Percentiles rank a stretch among this genome's conserved stretches.
Evolutionary conservation across 1,139 yeast species (phyloP).

Genomic region (Blastobotrys malaysiensis): DNA sequence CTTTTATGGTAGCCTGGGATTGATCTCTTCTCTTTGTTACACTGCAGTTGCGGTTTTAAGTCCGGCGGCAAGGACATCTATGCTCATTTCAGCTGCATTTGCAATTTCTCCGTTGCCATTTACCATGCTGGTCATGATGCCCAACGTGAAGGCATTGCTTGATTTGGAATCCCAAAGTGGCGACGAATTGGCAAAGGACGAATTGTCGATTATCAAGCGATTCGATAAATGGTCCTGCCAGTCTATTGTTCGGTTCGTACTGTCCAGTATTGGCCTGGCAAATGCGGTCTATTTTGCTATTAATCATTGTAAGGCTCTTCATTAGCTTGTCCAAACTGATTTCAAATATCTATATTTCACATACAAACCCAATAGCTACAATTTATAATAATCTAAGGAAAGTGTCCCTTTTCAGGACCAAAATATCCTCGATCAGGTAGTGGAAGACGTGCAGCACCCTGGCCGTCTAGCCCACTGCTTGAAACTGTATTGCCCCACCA

Average conservation of each 20-base stretch:
- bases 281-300: neutral
- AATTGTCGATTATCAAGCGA: neutral
- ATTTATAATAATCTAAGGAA: slow-evolving; percentile 7
- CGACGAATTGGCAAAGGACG: neutral
- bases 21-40: neutral
- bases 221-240: neutral
- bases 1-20: neutral
- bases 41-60: neutral
- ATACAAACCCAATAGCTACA: neutral
- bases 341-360: neutral
- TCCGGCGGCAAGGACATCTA: neutral
- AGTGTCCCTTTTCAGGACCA: slow-evolving; percentile 35
- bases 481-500: slow-evolving; percentile 62
- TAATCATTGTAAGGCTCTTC: neutral
- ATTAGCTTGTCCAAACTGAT: neutral
- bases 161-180: neutral
- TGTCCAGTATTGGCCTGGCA: neutral
- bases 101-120: neutral
- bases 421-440: slow-evolving; percentile 42
- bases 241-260: neutral
- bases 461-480: slow-evolving; percentile 41
- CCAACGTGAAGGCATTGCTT: neutral
- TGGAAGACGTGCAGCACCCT: slow-evolving; percentile 26
- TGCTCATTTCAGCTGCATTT: neutral
- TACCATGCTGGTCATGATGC: neutral